These are phyloP conservation scores for Boletus coccyginus DNA, from an alignment of 768 basidiomycete genomes.

Conservation along the genomic window DNA sequence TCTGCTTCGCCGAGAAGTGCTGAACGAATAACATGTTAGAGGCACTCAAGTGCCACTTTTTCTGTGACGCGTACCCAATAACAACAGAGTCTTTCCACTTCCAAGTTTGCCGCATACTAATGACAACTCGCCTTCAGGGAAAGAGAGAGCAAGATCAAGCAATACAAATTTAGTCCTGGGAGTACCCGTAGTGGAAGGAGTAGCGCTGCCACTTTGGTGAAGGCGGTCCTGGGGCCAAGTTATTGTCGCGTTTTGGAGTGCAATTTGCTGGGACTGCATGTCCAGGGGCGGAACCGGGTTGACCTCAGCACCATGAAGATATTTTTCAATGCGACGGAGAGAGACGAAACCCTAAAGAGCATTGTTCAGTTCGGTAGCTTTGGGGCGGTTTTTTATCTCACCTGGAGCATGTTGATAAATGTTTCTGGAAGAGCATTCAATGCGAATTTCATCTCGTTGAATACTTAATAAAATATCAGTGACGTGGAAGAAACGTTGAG, in stretches of 20 bases:
- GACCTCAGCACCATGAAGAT: conserved; percentile 75
- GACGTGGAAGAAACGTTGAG: neutral
- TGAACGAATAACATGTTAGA: conserved; percentile 24
- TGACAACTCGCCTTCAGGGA: conserved; percentile 76
- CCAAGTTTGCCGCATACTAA: conserved; percentile 89
- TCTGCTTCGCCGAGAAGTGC: conserved; percentile 64
- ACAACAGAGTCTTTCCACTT: conserved; percentile 81
- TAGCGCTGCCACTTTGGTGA: conserved; percentile 38
- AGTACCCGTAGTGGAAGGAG: conserved; percentile 61
- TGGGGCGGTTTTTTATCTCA: conserved; percentile 15
- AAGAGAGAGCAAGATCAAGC: conserved; percentile 71
- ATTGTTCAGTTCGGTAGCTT: neutral
- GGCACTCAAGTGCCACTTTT: neutral
- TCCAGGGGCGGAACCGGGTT: conserved; percentile 54
- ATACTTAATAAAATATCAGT: conserved; percentile 47
- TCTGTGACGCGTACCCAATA: conserved; percentile 47
- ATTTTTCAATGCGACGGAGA: conserved; percentile 87
- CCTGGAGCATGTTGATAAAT: conserved; percentile 87
- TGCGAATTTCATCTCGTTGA: conserved; percentile 84
- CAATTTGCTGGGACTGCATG: conserved; percentile 57
- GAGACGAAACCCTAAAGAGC: conserved; percentile 67
- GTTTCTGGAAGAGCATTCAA: conserved; percentile 88
- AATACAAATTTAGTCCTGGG: conserved; percentile 79
- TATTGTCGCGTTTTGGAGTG: conserved; percentile 81
- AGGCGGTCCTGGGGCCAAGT: conserved; percentile 86